Conservation (phyloP, 192 early-diverging fungal species). For the Coemansia sp. region DNA sequence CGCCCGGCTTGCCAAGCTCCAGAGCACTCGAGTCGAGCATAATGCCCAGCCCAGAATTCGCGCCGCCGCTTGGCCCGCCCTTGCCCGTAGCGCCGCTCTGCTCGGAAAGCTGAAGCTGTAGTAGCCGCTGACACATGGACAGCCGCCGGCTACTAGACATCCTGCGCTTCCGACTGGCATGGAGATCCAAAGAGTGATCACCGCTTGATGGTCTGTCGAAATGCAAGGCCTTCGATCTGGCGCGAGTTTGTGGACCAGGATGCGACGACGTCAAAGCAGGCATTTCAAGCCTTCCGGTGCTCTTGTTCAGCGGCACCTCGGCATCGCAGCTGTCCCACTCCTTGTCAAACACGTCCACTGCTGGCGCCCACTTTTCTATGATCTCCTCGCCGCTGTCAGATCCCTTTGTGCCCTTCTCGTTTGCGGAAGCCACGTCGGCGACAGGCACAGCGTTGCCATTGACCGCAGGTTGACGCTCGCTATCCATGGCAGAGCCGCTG, state of each 20-base stretch:
- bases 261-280: not conserved
- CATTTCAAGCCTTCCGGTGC: slow-evolving; percentile 1
- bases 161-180: slow-evolving; percentile 25
- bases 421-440: not conserved
- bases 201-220: not conserved
- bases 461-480: not conserved
- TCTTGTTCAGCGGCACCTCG: slow-evolving; percentile 2
- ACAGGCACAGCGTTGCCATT: not conserved
- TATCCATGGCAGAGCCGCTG: not conserved
- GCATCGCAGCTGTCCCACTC: slow-evolving; percentile 9
- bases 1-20: not conserved
- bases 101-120: slow-evolving; percentile 21
- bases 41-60: slow-evolving; percentile 12
- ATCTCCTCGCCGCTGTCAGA: not conserved
- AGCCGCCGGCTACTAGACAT: slow-evolving; percentile 17
- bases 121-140: slow-evolving; percentile 41
- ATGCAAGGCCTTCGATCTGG: not conserved
- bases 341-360: slow-evolving; percentile 1
- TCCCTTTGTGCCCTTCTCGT: not conserved
- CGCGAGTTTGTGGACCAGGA: not conserved
- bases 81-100: slow-evolving; percentile 5
- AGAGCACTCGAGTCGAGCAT: not conserved
- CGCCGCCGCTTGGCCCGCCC: not conserved
- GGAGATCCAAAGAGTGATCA: slow-evolving; percentile 6
- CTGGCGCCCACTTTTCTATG: not conserved